Conservation (phyloP, 257 asterid species). For the Parsonsia alboflavescens region DNA sequence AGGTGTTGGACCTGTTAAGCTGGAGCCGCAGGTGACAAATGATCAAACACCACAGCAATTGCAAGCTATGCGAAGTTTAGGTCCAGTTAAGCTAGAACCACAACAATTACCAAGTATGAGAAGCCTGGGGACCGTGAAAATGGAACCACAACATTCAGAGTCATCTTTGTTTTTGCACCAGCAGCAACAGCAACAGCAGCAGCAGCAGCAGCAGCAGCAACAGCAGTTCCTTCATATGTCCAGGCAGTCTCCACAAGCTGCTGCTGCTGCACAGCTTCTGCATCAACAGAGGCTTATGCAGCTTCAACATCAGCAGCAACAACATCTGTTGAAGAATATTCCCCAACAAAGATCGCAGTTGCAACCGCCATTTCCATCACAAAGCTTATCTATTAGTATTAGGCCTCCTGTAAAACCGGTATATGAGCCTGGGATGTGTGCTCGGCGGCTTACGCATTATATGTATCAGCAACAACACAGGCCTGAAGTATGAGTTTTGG, state of each 20-base stretch:
- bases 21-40: slow-evolving; percentile 56
- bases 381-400: slow-evolving; percentile 46
- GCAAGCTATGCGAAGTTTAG: slow-evolving; percentile 54
- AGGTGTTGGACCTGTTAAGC: slow-evolving; percentile 53
- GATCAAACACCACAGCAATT: slow-evolving; percentile 63
- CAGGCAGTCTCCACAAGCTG: slow-evolving; percentile 51
- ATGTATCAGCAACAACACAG: slow-evolving; percentile 97
- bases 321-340: slow-evolving; percentile 62
- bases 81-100: slow-evolving; percentile 65
- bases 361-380: slow-evolving; percentile 61
- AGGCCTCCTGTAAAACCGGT: slow-evolving; percentile 67
- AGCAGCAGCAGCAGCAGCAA: slow-evolving; percentile 43
- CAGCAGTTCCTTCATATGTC: slow-evolving; percentile 36
- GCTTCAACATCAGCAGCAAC: slow-evolving; percentile 74
- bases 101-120: slow-evolving; percentile 66
- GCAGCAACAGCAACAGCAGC: slow-evolving; percentile 56
- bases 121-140: slow-evolving; percentile 53
- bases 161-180: slow-evolving; percentile 67
- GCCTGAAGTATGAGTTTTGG: slow-evolving; percentile 60
- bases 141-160: slow-evolving; percentile 77
- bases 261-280: slow-evolving; percentile 68
- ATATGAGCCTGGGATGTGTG: slow-evolving; percentile 98
- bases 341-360: slow-evolving; percentile 78
- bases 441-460: slow-evolving; percentile 87
- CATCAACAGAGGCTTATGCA: slow-evolving; percentile 89